Conservation (phyloP, 257 asterid genomes). For the Rubia yunnanensis region DNA sequence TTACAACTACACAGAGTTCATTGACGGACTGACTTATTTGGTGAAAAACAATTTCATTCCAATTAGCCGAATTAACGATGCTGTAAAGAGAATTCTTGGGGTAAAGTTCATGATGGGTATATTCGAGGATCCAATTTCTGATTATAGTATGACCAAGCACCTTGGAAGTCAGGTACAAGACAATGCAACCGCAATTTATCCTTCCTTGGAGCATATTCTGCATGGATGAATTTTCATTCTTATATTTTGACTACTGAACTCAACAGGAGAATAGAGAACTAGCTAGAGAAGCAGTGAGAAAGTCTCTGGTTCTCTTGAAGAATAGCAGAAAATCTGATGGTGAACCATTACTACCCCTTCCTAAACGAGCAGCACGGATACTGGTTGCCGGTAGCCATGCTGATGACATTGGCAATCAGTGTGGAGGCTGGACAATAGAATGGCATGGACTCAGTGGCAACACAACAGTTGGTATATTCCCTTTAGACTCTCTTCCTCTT, state of each 20-base stretch:
- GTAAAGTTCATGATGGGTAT: conserved; percentile 66
- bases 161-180: conserved; percentile 45
- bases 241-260: background rate
- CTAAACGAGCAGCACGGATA: conserved; percentile 19
- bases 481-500: background rate
- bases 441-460: conserved; percentile 33
- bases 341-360: conserved; percentile 27
- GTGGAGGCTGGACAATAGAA: conserved; percentile 35
- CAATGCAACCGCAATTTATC: background rate
- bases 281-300: conserved; percentile 39
- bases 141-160: conserved; percentile 54
- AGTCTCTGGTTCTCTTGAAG: conserved; percentile 33
- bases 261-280: conserved; percentile 29
- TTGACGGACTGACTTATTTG: conserved; percentile 42
- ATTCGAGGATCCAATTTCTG: conserved; percentile 58
- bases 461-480: conserved; percentile 15
- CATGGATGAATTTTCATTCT: background rate
- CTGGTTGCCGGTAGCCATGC: conserved; percentile 39
- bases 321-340: conserved; percentile 15
- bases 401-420: conserved; percentile 29
- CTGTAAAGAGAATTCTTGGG: conserved; percentile 56
- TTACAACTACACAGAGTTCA: conserved; percentile 45
- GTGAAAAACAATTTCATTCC: conserved; percentile 39
- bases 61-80: conserved; percentile 60
- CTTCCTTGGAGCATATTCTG: background rate